These are phyloP conservation scores for Calonectria honghensis DNA, from an alignment of 2,329 filamentous ascomycete species.

Conservation along the genomic window DNA sequence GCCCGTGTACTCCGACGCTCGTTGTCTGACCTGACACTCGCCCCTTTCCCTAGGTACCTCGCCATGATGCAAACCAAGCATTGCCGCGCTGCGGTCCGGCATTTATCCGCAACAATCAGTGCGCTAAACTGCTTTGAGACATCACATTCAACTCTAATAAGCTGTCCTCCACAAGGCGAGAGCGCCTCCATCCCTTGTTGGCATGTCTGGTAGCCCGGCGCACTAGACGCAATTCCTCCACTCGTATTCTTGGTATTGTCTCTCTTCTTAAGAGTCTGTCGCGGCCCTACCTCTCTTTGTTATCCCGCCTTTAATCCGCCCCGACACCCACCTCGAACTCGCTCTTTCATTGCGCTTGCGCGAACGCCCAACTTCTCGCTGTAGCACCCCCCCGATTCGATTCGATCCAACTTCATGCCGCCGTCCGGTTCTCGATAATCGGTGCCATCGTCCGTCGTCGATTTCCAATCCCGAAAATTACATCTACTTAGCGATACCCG, in stretches of 20 bases:
- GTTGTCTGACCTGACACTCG: conserved; percentile 13
- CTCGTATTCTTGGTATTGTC: conserved; percentile 51
- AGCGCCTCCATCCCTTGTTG: conserved; percentile 50
- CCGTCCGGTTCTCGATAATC: conserved; percentile 48
- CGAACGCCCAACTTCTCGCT: conserved; percentile 27
- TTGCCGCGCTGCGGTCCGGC: conserved; percentile 33
- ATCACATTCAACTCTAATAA: conserved; percentile 51
- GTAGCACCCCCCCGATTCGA: conserved; percentile 34
- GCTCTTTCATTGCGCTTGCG: conserved; percentile 30
- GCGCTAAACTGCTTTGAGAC: conserved; percentile 47
- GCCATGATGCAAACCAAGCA: conserved; percentile 4
- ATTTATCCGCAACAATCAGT: conserved; percentile 37
- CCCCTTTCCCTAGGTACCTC: conserved; percentile 4
- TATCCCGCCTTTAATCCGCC: conserved; percentile 25
- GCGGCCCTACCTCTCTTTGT: conserved; percentile 40
- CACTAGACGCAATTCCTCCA: conserved; percentile 49
- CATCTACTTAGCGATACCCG: conserved; percentile 33
- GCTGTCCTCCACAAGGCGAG: conserved; percentile 49
- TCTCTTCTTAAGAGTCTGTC: conserved; percentile 46
- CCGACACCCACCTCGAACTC: not conserved
- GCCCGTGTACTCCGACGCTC: conserved; percentile 18
- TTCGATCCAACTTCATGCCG: conserved; percentile 51
- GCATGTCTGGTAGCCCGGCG: conserved; percentile 45
- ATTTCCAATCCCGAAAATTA: conserved; percentile 29
- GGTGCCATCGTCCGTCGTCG: conserved; percentile 45